Evolutionary conservation across 2,329 filamentous ascomycete species (phyloP).

Genomic region (Ascochyta lentis): DNA sequence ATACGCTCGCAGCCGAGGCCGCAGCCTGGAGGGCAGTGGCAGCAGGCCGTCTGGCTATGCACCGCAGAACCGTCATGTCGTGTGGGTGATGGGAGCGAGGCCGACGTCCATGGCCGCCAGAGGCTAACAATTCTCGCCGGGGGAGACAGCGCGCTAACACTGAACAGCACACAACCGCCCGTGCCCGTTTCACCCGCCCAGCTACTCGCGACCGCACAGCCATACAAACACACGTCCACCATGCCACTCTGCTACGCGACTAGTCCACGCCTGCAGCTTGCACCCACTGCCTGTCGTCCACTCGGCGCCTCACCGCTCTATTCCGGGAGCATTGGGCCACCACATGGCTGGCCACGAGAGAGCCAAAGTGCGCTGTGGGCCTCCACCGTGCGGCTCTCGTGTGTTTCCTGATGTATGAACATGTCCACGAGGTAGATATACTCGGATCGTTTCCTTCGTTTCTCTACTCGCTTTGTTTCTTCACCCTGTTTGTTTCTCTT

Average conservation of each 20-base stretch:
- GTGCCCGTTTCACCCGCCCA: constrained; percentile 40
- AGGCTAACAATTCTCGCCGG: constrained; percentile 17
- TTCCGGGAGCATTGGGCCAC: constrained; percentile 21
- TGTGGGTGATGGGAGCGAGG: constrained; percentile 12
- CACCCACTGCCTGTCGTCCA: constrained; percentile 39
- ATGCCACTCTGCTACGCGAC: constrained; percentile 38
- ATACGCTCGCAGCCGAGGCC: constrained; percentile 31
- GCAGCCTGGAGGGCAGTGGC: constrained; percentile 28
- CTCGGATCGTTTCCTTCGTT: constrained; percentile 12
- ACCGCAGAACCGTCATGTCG: constrained; percentile 44
- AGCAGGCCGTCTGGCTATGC: constrained; percentile 38
- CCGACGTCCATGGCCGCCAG: constrained; percentile 6
- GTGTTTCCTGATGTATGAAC: constrained; percentile 15
- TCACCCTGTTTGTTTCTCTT: constrained; percentile 12
- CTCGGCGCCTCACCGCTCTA: constrained; percentile 42
- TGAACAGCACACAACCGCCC: constrained; percentile 39
- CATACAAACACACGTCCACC: constrained; percentile 44
- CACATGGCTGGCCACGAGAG: constrained; percentile 21
- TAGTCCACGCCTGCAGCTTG: constrained; percentile 20
- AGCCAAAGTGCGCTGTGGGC: constrained; percentile 14
- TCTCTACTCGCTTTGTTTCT: constrained; percentile 9
- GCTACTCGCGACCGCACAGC: constrained; percentile 33
- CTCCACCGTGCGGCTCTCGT: constrained; percentile 22
- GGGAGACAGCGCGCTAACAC: constrained; percentile 1
- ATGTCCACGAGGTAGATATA: constrained; percentile 27